These are phyloP conservation scores for Camelina sativa DNA, from an alignment of 345 rosid species.

Conservation along the genomic window DNA sequence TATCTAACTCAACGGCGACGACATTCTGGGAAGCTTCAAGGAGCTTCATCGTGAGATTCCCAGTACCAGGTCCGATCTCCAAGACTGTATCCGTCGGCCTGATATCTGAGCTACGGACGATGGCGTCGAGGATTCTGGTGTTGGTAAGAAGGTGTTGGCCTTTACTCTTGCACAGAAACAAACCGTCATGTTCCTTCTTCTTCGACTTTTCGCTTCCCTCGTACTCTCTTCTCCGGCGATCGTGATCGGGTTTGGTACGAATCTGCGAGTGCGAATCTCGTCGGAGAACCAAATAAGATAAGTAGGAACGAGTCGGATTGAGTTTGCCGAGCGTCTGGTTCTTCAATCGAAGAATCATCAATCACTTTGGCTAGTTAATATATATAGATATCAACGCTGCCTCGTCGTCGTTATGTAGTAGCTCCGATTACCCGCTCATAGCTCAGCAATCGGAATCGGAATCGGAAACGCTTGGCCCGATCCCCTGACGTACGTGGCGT, in stretches of 20 bases:
- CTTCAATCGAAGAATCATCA: conserved; percentile 31
- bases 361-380: conserved; percentile 2
- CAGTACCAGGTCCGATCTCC: conserved; percentile 94
- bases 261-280: conserved; percentile 35
- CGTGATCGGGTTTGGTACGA: conserved; percentile 39
- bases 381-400: no score
- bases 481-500: no score
- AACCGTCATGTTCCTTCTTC: conserved; percentile 43
- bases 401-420: no score
- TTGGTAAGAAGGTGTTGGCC: conserved; percentile 96
- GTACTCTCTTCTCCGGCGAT: conserved; percentile 23
- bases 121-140: conserved; percentile 68
- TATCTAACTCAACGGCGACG: conserved; percentile 73
- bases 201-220: neutral
- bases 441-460: no score
- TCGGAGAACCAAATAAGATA: conserved; percentile 30
- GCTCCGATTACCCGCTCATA: no score
- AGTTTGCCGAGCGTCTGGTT: conserved; percentile 27
- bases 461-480: neutral
- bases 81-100: conserved; percentile 67
- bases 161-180: conserved; percentile 71
- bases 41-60: conserved; percentile 88
- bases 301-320: conserved; percentile 24
- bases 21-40: conserved; percentile 63
- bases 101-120: conserved; percentile 62